phyloP scores from a whole-genome alignment of 345 rosid genomes.

The Cardiospermum halicacabum region DNA sequence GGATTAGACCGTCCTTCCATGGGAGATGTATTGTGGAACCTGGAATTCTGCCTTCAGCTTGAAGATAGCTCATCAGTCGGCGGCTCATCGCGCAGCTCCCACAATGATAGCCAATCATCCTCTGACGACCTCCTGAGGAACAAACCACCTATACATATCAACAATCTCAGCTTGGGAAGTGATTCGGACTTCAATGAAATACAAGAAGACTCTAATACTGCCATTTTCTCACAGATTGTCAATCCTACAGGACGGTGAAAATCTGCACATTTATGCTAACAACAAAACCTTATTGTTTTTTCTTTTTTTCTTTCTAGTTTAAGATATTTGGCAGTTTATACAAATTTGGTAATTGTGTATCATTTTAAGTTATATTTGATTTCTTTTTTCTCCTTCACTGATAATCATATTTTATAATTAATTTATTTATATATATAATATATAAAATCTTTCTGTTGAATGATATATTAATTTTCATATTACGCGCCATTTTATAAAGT shows the following conservation, averaged over 20 bases:
- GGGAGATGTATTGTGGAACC: slow-evolving; percentile 76
- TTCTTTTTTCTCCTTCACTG: not conserved
- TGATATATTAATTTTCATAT: too few relatives aligned
- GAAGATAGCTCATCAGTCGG: slow-evolving; percentile 38
- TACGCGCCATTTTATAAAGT: too few relatives aligned
- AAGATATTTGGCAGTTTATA: not conserved
- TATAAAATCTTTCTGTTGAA: too few relatives aligned
- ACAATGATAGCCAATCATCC: slow-evolving; percentile 12
- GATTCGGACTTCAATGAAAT: slow-evolving; percentile 26
- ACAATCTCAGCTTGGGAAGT: slow-evolving; percentile 24
- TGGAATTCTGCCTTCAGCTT: slow-evolving; percentile 60
- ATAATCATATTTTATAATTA: not conserved
- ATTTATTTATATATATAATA: not conserved
- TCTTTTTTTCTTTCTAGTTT: not conserved
- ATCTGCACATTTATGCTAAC: too few relatives aligned
- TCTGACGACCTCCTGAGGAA: slow-evolving; percentile 21
- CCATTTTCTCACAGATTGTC: slow-evolving; percentile 54
- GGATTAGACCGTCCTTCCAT: slow-evolving; percentile 59
- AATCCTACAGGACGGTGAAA: slow-evolving; percentile 61
- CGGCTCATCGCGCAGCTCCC: slow-evolving; percentile 20
- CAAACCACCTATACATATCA: slow-evolving; percentile 5
- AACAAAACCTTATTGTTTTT: too few relatives aligned
- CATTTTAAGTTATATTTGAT: not conserved
- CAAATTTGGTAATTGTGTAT: slow-evolving; percentile 1
- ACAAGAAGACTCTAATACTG: slow-evolving; percentile 27